These are phyloP conservation scores for Parasarocladium wereldwijsianum DNA, from an alignment of 2,329 filamentous ascomycete genomes.

Conservation along the genomic window DNA sequence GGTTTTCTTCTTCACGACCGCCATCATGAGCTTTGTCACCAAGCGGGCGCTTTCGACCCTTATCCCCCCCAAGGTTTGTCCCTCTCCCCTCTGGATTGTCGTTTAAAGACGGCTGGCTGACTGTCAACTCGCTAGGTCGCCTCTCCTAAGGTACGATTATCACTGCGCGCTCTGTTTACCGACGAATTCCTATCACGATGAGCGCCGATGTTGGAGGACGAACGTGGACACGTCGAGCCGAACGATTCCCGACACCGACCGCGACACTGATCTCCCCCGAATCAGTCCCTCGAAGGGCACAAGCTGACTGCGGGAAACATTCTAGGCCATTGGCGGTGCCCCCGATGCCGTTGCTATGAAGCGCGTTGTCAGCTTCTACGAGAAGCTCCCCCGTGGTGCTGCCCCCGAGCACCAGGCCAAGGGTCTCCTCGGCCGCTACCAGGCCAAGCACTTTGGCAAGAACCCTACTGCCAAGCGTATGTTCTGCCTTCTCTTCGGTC, in stretches of 20 bases:
- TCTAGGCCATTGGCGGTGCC: slow-evolving; percentile 80
- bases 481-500: too few species aligned
- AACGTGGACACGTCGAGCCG: background rate
- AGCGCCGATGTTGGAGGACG: too few species aligned
- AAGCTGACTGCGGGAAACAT: slow-evolving; percentile 7
- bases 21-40: slow-evolving; percentile 83
- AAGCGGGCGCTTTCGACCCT: slow-evolving; percentile 92
- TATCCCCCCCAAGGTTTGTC: slow-evolving; percentile 89
- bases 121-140: slow-evolving; percentile 44
- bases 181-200: too few species aligned
- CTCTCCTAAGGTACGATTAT: slow-evolving; percentile 63
- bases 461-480: slow-evolving; percentile 79
- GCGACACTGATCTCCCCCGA: background rate
- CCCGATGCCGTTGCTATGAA: slow-evolving; percentile 97
- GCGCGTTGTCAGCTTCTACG: slow-evolving; percentile 96
- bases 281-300: background rate
- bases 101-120: slow-evolving; percentile 19
- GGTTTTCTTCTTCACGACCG: slow-evolving; percentile 16
- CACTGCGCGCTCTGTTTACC: background rate
- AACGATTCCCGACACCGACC: background rate
- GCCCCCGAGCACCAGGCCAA: slow-evolving; percentile 72
- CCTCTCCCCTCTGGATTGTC: background rate
- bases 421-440: slow-evolving; percentile 79
- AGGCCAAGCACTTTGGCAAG: slow-evolving; percentile 87
- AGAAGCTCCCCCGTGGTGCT: slow-evolving; percentile 86